Evolutionary conservation across 805 yeast species (phyloP), one percentile per base, ranked within the genome.

Genomic region (Starmera amethionina): DNA sequence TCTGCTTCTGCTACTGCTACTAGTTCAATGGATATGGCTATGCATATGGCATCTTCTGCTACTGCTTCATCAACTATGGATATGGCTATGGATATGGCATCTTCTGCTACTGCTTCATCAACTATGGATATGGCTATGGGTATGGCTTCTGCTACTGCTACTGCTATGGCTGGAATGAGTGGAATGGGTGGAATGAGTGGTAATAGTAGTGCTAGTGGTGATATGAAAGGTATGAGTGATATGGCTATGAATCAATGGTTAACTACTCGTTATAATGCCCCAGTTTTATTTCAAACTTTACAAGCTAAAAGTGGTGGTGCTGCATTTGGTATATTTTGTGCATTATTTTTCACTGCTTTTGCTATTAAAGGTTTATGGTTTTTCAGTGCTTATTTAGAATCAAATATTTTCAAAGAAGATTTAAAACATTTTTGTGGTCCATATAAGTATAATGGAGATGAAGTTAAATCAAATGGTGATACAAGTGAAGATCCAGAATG

Each of bases 291-390:
- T 61, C 59, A 67, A 42, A 60, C 62, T 0, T 59, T 83, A 36
- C 51, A 53, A 11, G 90, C 90, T 3, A 48, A 63, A 2, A 63
- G 60, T 34, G 72, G 72, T 22, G 87, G 70, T 9, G 70, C 72
- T 39, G 88, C 85, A 0, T 83, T 83, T 56, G 94, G 90, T 19
- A 81, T 83, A 13, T 83, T 82, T 52, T 61, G 77, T 30, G 61
- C 79, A 12, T 54, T 83, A 18, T 74, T 83, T 53, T 72, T 72
- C 25, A 62, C 74, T 2, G 78, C 79, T 1, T 73, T 83, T 51
- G 62, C 70, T 31, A 67, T 78, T 43, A 72, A 83, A 53, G 80
- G 83, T 3, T 40, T 79, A 7, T 70, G 73, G 35, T 82, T 81
- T 54, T 46, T 71, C 16, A 69, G 76, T 42, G 71, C 78, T 50